Base-by-base conservation (phyloP, 441 rosid genomes). In the Populus hybrid region DNA sequence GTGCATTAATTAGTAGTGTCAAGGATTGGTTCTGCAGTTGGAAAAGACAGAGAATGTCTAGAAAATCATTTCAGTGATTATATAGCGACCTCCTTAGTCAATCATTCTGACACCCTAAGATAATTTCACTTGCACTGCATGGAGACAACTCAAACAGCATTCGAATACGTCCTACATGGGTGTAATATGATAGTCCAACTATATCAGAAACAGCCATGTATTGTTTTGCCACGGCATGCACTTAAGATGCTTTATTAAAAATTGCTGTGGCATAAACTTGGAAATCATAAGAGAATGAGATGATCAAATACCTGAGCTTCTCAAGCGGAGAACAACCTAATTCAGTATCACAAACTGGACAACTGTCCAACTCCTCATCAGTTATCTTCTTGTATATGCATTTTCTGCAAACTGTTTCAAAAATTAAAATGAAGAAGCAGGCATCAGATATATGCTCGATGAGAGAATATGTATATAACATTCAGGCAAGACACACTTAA, bases 321-420 rank as follows among this genome's bases (percentile, higher is more conserved):
- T 92, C 94, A 12, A 82, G 78, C 3, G 94, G 92, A 69, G 81
- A 79, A 82, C 76, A 81, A 16, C 96, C 96, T 36, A 92, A 89
- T 46, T 87, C 84, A 73, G 87, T 86, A 70, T 86, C 80, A 78
- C 94, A 92, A 18, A 87, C 86, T 24, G 96, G 96, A 85, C 96
- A 90, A 73, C 81, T 81, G 77, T 89, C 90, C 78, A 46, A 77
- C n/a, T 83, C 93, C 64, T 91, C 94, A 69, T 88, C 91, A 0
- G 82, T 78, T 69, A 91, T 87, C 87, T 89, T 92, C 64, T 83
- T 76, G 69, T 86, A 83, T 74, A 90, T 90, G 84, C 96, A 92
- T 78, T 80, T 88, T 83, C 90, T 87, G 90, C 96, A 92, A 77
- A 92, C 94, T 90, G 85, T 76, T 73, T 23, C 16, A 34, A 72